Evolutionary conservation across 2,329 filamentous ascomycete genomes (phyloP).

Genomic region (Fusarium sp.): DNA sequence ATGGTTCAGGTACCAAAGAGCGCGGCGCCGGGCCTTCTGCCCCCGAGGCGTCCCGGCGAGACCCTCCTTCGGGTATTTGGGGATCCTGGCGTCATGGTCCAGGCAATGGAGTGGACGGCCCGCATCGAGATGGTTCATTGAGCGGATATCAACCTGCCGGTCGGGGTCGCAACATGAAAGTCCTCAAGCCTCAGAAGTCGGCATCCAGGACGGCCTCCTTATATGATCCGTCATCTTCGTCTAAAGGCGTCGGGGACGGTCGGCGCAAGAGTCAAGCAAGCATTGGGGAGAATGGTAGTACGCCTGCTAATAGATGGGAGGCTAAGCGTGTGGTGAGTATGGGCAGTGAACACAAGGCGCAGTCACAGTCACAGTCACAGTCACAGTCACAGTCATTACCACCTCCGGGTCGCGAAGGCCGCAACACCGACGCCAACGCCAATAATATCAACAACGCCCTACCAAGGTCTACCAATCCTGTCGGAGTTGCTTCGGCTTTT

Average conservation of each 20-base stretch:
- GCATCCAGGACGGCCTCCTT: slow-evolving; percentile 65
- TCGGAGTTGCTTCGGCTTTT: slow-evolving; percentile 94
- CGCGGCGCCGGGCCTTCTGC: slow-evolving; percentile 36
- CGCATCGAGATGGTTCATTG: slow-evolving; percentile 64
- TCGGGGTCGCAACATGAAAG: slow-evolving; percentile 84
- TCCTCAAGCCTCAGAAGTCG: slow-evolving; percentile 83
- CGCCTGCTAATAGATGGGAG: slow-evolving; percentile 63
- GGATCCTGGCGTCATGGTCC: slow-evolving; percentile 76
- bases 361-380: slow-evolving; percentile 47
- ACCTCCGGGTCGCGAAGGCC: slow-evolving; percentile 54
- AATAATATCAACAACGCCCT: slow-evolving; percentile 52
- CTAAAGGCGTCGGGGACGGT: slow-evolving; percentile 63
- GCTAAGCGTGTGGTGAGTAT: slow-evolving; percentile 64
- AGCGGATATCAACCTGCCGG: slow-evolving; percentile 79
- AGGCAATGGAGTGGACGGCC: slow-evolving; percentile 65
- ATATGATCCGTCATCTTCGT: slow-evolving; percentile 64
- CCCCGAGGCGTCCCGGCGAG: slow-evolving; percentile 57
- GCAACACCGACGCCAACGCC: slow-evolving; percentile 55
- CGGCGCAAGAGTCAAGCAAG: slow-evolving; percentile 67
- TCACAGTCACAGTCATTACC: slow-evolving; percentile 44
- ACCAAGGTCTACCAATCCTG: slow-evolving; percentile 80
- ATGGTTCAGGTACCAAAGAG: slow-evolving; percentile 48
- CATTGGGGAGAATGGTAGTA: slow-evolving; percentile 48
- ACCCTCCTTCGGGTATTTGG: slow-evolving; percentile 72
- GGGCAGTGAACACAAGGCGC: slow-evolving; percentile 55